Conservation (phyloP, 2,329 filamentous ascomycete species). For the Fusarium nematophilum region DNA sequence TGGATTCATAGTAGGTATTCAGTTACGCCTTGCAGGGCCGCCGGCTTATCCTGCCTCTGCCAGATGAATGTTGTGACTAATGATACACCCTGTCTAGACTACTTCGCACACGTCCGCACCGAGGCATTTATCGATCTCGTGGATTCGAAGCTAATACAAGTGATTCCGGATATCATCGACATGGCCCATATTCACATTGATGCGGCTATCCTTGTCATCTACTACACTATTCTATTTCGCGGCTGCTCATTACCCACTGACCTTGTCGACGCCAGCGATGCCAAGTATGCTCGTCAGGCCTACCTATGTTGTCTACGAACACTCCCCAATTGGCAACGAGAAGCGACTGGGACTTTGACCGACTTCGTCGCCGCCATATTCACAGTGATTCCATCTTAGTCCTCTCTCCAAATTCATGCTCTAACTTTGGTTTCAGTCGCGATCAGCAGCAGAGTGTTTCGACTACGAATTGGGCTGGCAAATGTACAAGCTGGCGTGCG, state of each 20-base stretch:
- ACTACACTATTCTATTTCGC: constrained; percentile 1
- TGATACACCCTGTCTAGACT: not conserved
- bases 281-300: not conserved
- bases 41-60: no score
- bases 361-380: constrained; percentile 11
- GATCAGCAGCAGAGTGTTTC: constrained; percentile 4
- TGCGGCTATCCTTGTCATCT: not conserved
- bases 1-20: constrained; percentile 7
- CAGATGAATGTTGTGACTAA: no score
- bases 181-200: not conserved
- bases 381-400: not conserved
- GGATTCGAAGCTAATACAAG: constrained; percentile 4
- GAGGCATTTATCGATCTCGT: constrained; percentile 11
- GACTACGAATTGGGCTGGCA: constrained; percentile 16
- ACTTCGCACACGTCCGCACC: constrained; percentile 8
- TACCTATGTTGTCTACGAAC: constrained; percentile 12
- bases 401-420: not conserved
- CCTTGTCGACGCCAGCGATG: not conserved
- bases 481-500: constrained; percentile 8
- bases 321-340: constrained; percentile 11
- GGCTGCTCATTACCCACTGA: constrained; percentile 3
- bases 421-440: constrained; percentile 1
- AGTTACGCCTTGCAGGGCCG: no score
- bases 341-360: constrained; percentile 4
- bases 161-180: constrained; percentile 6